These are phyloP conservation scores for Sungouiella thailandica DNA, from an alignment of 805 yeast species.

Conservation along the genomic window DNA sequence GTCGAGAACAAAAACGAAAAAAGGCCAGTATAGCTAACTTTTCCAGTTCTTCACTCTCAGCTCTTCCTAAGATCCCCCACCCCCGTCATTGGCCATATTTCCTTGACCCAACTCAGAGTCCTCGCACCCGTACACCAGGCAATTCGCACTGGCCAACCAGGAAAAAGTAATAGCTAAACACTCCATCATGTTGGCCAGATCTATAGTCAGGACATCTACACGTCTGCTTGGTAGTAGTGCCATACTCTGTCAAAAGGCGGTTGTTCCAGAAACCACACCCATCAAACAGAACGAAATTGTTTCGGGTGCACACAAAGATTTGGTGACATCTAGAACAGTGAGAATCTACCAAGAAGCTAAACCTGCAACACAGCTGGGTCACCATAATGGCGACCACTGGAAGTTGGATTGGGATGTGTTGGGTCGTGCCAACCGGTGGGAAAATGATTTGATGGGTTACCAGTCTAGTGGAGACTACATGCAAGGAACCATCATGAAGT, in stretches of 20 bases:
- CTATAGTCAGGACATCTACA: conserved; percentile 14
- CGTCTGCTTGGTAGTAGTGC: conserved; percentile 24
- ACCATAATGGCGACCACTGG: conserved; percentile 54
- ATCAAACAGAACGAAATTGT: conserved; percentile 49
- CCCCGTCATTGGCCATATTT: no score
- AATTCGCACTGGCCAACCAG: conserved; percentile 15
- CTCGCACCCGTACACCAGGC: conserved; percentile 1
- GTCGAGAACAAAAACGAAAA: no score
- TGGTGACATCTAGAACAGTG: conserved; percentile 58
- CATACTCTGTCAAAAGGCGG: conserved; percentile 18
- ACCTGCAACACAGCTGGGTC: conserved; percentile 78
- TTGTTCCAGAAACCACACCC: conserved; percentile 17
- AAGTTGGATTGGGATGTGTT: conserved; percentile 79
- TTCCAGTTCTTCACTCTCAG: no score
- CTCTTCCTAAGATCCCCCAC: no score
- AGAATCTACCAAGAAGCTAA: conserved; percentile 74
- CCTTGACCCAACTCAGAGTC: background rate
- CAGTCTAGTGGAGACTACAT: conserved; percentile 75
- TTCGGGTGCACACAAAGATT: conserved; percentile 74
- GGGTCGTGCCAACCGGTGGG: conserved; percentile 80
- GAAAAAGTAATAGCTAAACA: conserved; percentile 5
- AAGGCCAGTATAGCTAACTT: no score
- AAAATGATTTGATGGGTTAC: conserved; percentile 83
- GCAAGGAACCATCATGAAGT: conserved; percentile 73
- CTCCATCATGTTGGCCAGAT: conserved; percentile 20